Evolutionary conservation across 805 yeast genomes (phyloP).

Genomic region (Candida vartiovaarae): DNA sequence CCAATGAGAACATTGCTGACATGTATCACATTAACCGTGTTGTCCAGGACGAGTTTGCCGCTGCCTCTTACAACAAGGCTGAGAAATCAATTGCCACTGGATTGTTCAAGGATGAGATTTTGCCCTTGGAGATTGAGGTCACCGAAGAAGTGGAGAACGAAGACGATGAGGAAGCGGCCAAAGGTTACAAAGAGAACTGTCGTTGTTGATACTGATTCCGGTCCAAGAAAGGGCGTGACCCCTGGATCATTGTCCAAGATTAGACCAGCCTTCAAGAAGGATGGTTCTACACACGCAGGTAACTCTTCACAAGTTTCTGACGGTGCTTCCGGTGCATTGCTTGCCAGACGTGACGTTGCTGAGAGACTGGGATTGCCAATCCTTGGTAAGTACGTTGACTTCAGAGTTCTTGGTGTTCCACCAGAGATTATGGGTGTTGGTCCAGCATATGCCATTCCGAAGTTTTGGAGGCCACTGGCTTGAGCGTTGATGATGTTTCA

Average conservation of each 20-base stretch:
- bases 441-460: constrained; percentile 93
- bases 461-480: constrained; percentile 54
- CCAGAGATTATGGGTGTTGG: constrained; percentile 98
- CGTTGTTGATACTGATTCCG: constrained; percentile 68
- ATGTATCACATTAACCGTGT: constrained; percentile 57
- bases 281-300: constrained; percentile 89
- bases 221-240: constrained; percentile 84
- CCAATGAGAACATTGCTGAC: constrained; percentile 84
- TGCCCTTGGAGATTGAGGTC: constrained; percentile 64
- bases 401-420: constrained; percentile 85
- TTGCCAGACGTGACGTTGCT: constrained; percentile 83
- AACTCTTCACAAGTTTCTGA: constrained; percentile 94
- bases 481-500: constrained; percentile 57
- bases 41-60: constrained; percentile 86
- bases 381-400: constrained; percentile 72
- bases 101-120: constrained; percentile 79
- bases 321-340: constrained; percentile 87
- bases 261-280: constrained; percentile 78
- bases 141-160: constrained; percentile 44
- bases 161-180: constrained; percentile 45
- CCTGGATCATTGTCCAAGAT: constrained; percentile 66
- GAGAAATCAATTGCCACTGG: constrained; percentile 64
- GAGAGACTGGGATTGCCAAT: constrained; percentile 63
- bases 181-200: constrained; percentile 20
- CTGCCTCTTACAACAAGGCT: constrained; percentile 80